A percentile compares a stretch with the other conserved stretches of the same genome.
These are phyloP conservation scores for Fusarium globosum DNA, from an alignment of 2,329 filamentous ascomycete genomes.

Conservation along the genomic window DNA sequence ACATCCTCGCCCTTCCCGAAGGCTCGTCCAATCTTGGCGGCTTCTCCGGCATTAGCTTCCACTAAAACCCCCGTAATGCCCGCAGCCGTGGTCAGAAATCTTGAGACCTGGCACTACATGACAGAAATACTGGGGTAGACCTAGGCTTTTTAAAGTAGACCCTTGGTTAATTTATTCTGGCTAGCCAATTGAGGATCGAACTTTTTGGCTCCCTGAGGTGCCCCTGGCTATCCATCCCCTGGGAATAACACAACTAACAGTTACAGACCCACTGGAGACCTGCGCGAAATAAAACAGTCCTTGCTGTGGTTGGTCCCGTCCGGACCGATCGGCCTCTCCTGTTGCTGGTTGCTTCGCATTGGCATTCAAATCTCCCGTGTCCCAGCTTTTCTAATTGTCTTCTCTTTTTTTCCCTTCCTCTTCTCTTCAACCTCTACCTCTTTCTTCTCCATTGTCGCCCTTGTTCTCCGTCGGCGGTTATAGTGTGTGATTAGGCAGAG, in stretches of 20 bases:
- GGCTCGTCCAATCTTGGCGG: slow-evolving; percentile 19
- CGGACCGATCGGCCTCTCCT: slow-evolving; percentile 34
- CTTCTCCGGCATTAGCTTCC: slow-evolving; percentile 20
- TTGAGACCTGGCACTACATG: neutral
- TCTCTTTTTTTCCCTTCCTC: neutral
- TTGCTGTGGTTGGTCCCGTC: slow-evolving; percentile 39
- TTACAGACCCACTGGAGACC: slow-evolving; percentile 12
- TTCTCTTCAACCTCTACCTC: slow-evolving; percentile 7
- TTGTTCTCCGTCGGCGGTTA: slow-evolving; percentile 30
- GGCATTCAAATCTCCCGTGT: slow-evolving; percentile 26
- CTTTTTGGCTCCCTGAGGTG: neutral
- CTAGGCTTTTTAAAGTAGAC: fast-evolving
- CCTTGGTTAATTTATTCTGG: neutral
- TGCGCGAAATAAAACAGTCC: slow-evolving; percentile 39
- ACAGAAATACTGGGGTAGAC: neutral
- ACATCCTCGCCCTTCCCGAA: neutral
- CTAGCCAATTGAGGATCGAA: no score
- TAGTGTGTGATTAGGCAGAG: slow-evolving; percentile 8
- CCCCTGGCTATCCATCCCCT: slow-evolving; percentile 30
- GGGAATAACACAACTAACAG: slow-evolving; percentile 18
- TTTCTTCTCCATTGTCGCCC: slow-evolving; percentile 12
- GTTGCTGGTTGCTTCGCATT: slow-evolving; percentile 18
- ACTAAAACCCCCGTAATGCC: slow-evolving; percentile 27
- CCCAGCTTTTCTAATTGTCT: slow-evolving; percentile 8
- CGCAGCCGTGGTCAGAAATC: neutral